These are phyloP conservation scores for Apiospora marii DNA, from an alignment of 2,329 filamentous ascomycete species.

Conservation along the genomic window DNA sequence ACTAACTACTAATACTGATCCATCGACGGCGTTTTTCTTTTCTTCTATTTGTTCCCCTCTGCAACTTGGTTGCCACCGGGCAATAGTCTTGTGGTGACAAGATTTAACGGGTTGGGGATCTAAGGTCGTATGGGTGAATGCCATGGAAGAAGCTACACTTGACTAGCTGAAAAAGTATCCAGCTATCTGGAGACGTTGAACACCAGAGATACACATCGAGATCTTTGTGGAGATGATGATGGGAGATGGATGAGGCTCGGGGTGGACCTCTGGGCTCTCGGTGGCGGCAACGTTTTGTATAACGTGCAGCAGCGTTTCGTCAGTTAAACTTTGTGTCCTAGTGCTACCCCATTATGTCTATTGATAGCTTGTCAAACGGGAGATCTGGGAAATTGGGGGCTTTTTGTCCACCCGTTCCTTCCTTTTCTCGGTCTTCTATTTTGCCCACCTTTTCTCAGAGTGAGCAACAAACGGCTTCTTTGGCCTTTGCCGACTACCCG, in stretches of 20 bases:
- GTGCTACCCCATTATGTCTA: background rate
- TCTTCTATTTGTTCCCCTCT: background rate
- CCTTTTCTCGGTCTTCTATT: background rate
- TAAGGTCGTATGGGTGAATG: background rate
- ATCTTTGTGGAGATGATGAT: background rate
- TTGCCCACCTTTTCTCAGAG: no score
- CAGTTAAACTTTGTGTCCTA: background rate
- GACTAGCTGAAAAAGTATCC: background rate
- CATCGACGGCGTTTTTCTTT: background rate
- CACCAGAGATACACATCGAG: background rate
- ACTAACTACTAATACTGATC: background rate
- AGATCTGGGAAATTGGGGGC: no score
- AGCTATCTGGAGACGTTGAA: no score
- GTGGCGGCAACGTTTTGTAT: constrained; percentile 6
- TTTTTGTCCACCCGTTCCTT: no score
- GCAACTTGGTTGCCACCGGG: background rate
- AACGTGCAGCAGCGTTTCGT: constrained; percentile 13
- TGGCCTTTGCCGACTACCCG: background rate
- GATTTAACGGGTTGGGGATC: background rate
- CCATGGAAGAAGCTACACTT: background rate
- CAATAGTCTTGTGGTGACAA: background rate
- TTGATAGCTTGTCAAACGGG: background rate
- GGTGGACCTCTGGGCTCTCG: background rate
- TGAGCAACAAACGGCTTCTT: background rate
- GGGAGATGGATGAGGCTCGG: constrained; percentile 4